Evolutionary conservation across 2,329 filamentous ascomycete genomes (phyloP), one percentile per base, ranked within the genome.

Genomic region (Claviceps pazoutovae): DNA sequence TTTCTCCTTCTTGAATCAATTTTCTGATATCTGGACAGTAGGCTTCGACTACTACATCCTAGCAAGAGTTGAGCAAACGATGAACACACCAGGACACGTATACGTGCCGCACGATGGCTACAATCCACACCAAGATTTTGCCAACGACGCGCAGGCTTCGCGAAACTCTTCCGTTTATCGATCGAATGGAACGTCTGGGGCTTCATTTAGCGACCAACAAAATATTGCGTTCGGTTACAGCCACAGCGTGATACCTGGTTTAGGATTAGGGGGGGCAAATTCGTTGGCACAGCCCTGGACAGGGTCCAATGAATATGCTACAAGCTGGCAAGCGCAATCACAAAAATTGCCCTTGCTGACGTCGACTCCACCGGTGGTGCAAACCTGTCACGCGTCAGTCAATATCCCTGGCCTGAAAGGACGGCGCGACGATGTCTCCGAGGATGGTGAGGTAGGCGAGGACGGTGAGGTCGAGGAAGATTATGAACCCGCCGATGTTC

Each of bases 381-480:
- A 51, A 30, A 42, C 30, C 14, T 37, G 7, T 17, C 45, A 52
- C 3, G 16, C 42, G 1, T 21, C 48, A 14, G 46, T 51, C 26
- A 49, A 54, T n/a, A 46, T 51, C 17, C 54, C 39, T 26, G 53
- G 51, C 26, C 51, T 50, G 34, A 37, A 34, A 6, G 45, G 38
- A 6, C 30, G n/a, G 5, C 49, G 37, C 9, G 55, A 56, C 34
- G 56, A 57, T 6, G 59, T 60, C 39, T 58, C 60, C 46, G 86
- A 93, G 60, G 87, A 94, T 60, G 86, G 85, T 16, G 88, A 94
- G 64, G 64, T 93, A 34, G 86, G 80, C 56, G 87, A 91, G 59
- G 78, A 74, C 17, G 51, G 50, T 42, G 81, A 84, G 58, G 73
- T 76, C 48, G 76, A 80, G 48, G 75, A 80, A 58, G 59, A 75